Evolutionary conservation across 2,329 filamentous ascomycete species (phyloP).

Genomic region (Claviceps paspali): DNA sequence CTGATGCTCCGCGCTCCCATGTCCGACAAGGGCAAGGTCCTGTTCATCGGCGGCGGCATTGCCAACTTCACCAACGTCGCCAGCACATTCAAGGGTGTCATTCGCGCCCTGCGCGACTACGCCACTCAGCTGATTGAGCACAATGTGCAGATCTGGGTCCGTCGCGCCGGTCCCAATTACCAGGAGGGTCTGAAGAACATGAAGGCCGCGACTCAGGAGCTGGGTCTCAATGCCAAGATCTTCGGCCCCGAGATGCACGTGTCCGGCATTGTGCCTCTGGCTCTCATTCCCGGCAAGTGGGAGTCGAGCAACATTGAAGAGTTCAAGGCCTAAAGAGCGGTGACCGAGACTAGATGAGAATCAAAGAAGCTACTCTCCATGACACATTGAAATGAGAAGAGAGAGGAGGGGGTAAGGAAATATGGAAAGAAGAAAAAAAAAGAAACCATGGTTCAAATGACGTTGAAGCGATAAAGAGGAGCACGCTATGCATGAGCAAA

Average conservation of each 20-base stretch:
- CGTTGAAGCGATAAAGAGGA: not conserved
- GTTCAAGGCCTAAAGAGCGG: conserved; percentile 35
- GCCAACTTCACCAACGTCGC: conserved; percentile 99
- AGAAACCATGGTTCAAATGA: not conserved
- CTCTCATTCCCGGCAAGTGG: conserved; percentile 53
- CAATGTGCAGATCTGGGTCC: conserved; percentile 96
- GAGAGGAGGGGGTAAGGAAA: no score
- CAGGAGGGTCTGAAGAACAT: conserved; percentile 99
- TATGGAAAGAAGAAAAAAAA: no score
- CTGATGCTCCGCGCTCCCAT: conserved; percentile 87
- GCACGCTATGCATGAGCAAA: no score
- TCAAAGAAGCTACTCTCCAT: not conserved
- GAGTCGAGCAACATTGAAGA: conserved; percentile 46
- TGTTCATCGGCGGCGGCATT: conserved; percentile 99
- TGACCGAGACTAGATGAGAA: not conserved
- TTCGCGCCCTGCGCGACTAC: conserved; percentile 85
- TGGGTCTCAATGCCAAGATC: conserved; percentile 58
- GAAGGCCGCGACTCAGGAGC: conserved; percentile 87
- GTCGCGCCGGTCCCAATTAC: conserved; percentile 83
- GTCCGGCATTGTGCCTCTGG: conserved; percentile 88
- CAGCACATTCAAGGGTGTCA: conserved; percentile 99
- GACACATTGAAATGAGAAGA: not conserved
- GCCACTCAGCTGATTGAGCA: conserved; percentile 78
- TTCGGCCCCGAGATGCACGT: conserved; percentile 82
- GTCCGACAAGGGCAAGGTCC: conserved; percentile 83